Base-by-base conservation (phyloP, 2,329 filamentous ascomycete species). In the Orbilia oligospora region DNA sequence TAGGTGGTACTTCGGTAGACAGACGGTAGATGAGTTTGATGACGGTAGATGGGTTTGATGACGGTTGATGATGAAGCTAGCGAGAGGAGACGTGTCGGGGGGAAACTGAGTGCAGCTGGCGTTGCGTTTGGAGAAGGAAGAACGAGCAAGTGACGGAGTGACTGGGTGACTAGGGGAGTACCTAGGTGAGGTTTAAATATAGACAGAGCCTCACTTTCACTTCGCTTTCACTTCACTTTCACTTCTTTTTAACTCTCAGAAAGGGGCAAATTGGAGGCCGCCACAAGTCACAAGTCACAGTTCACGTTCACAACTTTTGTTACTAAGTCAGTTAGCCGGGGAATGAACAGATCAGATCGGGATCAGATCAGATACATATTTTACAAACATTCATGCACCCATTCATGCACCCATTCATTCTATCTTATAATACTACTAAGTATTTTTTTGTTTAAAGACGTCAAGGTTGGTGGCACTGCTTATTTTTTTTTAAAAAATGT, bases 221-320 rank as follows among this genome's bases (percentile, higher is more conserved):
- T 20, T 20, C n/a, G n/a, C n/a, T n/a, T n/a, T n/a, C n/a, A n/a
- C n/a, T n/a, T n/a, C n/a, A n/a, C n/a, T n/a, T n/a, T n/a, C n/a
- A n/a, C n/a, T n/a, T n/a, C n/a, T n/a, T n/a, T n/a, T n/a, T n/a
- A n/a, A n/a, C n/a, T n/a, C n/a, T n/a, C 2, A 49, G 38, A 64
- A 66, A 51, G 63, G 63, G 63, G 63, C 63, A 66, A 66, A 66
- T 66, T 66, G 33, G 46, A 27, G 30, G 63, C 41, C 24, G 58
- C 53, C 53, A 63, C 33, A 41, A 63, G 10, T 33, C 18, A 3
- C 10, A 63, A 44, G n/a, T n/a, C n/a, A n/a, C n/a, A n/a, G n/a
- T n/a, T n/a, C n/a, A n/a, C n/a, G n/a, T n/a, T n/a, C n/a, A n/a
- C n/a, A n/a, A n/a, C n/a, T n/a, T n/a, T n/a, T n/a, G n/a, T n/a